These are phyloP conservation scores for Phyllosticta citriasiana DNA, from an alignment of 2,329 filamentous ascomycete genomes.

Conservation along the genomic window DNA sequence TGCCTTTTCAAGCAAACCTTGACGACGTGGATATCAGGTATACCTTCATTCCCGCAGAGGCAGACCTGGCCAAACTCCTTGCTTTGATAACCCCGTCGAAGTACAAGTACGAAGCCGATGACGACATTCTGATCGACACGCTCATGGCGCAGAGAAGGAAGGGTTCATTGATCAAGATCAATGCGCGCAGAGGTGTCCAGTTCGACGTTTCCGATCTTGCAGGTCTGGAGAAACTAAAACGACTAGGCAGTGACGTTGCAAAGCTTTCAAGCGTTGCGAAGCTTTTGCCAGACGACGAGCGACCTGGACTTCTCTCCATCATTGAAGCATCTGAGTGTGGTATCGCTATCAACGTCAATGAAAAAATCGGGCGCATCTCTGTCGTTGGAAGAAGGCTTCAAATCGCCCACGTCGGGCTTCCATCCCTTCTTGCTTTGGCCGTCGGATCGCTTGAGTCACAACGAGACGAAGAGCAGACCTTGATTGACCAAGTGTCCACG, in stretches of 20 bases:
- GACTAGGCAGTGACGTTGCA: conserved; percentile 66
- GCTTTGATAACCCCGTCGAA: conserved; percentile 86
- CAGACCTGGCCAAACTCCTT: conserved; percentile 71
- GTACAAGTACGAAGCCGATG: conserved; percentile 76
- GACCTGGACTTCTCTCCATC: conserved; percentile 76
- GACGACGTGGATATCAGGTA: conserved; percentile 63
- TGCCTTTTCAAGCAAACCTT: conserved; percentile 44
- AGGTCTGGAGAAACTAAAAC: conserved; percentile 57
- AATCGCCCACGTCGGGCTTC: conserved; percentile 61
- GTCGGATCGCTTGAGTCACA: conserved; percentile 52
- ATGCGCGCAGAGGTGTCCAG: conserved; percentile 30
- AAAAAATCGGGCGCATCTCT: conserved; percentile 54
- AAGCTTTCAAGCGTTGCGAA: conserved; percentile 82
- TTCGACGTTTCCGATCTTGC: conserved; percentile 47
- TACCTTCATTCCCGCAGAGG: conserved; percentile 60
- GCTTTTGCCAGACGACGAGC: conserved; percentile 90
- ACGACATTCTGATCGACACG: conserved; percentile 92
- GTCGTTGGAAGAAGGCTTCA: conserved; percentile 18
- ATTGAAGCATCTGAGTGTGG: conserved; percentile 42
- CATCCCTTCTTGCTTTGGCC: conserved; percentile 71
- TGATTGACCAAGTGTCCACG: conserved; percentile 55
- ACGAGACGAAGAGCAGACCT: conserved; percentile 59
- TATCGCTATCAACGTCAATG: conserved; percentile 49
- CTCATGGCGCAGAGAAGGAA: conserved; percentile 77
- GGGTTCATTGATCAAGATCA: conserved; percentile 68